Conservation (phyloP, 2,329 filamentous ascomycete genomes). For the Arthrinium puccinioides region DNA sequence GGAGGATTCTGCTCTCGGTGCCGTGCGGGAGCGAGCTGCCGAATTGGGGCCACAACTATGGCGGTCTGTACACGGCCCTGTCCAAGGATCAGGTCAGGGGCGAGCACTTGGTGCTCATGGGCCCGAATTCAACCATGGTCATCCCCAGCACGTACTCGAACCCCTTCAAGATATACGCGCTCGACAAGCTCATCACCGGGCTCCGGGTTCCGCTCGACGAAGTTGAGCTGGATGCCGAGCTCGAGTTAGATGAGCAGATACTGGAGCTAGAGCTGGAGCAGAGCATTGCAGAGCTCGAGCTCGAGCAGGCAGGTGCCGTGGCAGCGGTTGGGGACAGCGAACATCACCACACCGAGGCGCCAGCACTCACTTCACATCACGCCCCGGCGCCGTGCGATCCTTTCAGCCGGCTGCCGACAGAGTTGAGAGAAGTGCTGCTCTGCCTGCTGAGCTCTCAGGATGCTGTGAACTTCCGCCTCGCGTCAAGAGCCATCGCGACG, state of each 20-base stretch:
- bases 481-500: conserved; percentile 14
- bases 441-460: conserved; percentile 10
- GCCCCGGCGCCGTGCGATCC: conserved; percentile 7
- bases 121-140: conserved; percentile 8
- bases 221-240: not conserved
- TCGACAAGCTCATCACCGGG: conserved; percentile 8
- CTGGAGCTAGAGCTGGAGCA: not conserved
- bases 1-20: conserved; percentile 16
- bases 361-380: not conserved
- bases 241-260: not conserved
- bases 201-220: conserved; percentile 6
- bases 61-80: conserved; percentile 12
- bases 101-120: conserved; percentile 10
- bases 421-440: conserved; percentile 15
- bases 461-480: conserved; percentile 10
- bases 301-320: too few species aligned
- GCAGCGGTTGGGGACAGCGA: too few species aligned
- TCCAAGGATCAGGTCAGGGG: conserved; percentile 6
- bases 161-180: conserved; percentile 15
- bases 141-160: conserved; percentile 15
- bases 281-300: not conserved
- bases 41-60: conserved; percentile 19
- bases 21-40: conserved; percentile 13
- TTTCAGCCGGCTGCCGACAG: conserved; percentile 12
- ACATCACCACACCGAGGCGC: not conserved